Evolutionary conservation across 371 early-diverging fungal species (phyloP).

Genomic region (Entomophthora muscae): DNA sequence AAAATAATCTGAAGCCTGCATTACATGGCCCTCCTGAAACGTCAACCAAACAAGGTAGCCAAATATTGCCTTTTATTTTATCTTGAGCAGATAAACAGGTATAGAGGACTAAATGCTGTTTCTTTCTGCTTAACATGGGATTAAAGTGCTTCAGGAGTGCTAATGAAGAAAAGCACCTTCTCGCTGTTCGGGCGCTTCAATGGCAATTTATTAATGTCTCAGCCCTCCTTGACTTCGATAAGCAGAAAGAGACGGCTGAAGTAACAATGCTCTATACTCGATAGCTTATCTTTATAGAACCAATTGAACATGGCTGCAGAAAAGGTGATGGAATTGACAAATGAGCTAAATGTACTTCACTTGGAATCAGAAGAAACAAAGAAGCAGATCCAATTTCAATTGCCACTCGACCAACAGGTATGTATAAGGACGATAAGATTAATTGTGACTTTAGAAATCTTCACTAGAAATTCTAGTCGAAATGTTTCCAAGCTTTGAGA

Average conservation of each 20-base stretch:
- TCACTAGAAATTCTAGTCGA: neutral
- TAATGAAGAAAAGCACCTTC: neutral
- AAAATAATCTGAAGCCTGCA: neutral
- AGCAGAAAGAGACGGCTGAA: neutral
- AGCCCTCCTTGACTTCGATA: neutral
- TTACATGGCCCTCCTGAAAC: neutral
- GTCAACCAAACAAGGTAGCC: neutral
- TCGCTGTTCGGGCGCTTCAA: neutral
- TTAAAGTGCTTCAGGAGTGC: neutral
- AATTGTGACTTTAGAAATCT: neutral
- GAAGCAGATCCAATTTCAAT: neutral
- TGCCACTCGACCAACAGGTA: neutral
- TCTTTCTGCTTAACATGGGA: neutral
- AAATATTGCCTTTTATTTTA: neutral
- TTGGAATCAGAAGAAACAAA: neutral
- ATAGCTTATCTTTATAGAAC: neutral
- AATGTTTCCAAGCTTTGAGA: neutral
- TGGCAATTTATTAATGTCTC: neutral
- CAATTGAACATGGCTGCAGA: neutral
- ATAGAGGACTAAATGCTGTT: neutral
- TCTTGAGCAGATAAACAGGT: neutral
- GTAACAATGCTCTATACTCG: neutral
- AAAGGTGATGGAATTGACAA: neutral
- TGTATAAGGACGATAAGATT: neutral
- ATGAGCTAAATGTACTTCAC: neutral